These are phyloP conservation scores for Trapa bicornis DNA, from an alignment of 345 rosid genomes.

Conservation along the genomic window DNA sequence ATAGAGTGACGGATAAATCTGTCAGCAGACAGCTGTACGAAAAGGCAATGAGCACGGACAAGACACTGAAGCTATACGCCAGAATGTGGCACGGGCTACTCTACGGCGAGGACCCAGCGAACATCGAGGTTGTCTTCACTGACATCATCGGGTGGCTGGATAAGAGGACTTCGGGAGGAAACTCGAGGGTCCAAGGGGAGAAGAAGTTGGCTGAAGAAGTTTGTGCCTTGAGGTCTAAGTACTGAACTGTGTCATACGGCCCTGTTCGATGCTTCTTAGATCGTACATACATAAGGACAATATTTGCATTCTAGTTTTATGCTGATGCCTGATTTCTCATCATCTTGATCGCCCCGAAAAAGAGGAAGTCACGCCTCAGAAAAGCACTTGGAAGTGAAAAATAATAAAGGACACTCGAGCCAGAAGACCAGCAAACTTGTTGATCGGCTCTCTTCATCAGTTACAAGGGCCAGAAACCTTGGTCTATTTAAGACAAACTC, in stretches of 20 bases:
- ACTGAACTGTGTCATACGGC: background rate
- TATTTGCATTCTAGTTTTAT: too few species aligned
- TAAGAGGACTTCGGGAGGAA: conserved; percentile 14
- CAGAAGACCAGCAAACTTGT: too few species aligned
- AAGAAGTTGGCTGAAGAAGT: background rate
- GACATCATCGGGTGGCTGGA: conserved; percentile 60
- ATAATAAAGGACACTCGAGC: too few species aligned
- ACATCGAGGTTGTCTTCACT: conserved; percentile 36
- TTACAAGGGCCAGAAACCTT: too few species aligned
- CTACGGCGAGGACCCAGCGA: conserved; percentile 49
- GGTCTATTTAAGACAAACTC: too few species aligned
- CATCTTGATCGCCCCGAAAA: too few species aligned
- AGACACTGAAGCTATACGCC: conserved; percentile 53
- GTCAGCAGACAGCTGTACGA: conserved; percentile 37
- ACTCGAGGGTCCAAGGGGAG: conserved; percentile 14
- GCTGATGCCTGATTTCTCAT: too few species aligned
- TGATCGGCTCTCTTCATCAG: too few species aligned
- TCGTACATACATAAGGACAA: too few species aligned
- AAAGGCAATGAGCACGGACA: conserved; percentile 56
- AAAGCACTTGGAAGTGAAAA: too few species aligned
- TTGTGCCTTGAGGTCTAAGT: background rate
- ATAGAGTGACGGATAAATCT: conserved; percentile 49
- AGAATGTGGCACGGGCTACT: conserved; percentile 92
- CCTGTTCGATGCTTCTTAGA: too few species aligned
- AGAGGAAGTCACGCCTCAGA: too few species aligned